A percentile compares a stretch with the other conserved stretches of the same genome.
Conservation (phyloP, 2,329 filamentous ascomycete species). For the Hypoxylon rubiginosum region DNA sequence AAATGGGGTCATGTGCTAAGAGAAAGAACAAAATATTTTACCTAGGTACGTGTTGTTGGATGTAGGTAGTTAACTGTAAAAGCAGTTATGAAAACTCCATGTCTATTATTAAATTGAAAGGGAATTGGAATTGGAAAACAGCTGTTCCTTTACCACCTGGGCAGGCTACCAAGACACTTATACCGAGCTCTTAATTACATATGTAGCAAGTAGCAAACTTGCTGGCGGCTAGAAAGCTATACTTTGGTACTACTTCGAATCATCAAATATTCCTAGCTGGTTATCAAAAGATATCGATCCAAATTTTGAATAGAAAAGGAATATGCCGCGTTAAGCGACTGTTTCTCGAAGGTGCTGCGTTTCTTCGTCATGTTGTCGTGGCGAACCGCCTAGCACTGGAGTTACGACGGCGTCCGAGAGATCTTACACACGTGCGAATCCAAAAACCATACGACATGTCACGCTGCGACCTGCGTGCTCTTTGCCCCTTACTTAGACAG, state of each 20-base stretch:
- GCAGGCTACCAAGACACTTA: neutral
- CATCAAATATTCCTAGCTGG: neutral
- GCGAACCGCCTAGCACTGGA: conserved; percentile 19
- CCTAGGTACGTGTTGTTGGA: neutral
- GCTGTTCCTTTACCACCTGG: neutral
- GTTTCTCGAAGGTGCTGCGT: conserved; percentile 7
- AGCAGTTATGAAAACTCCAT: neutral
- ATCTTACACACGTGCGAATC: conserved; percentile 29
- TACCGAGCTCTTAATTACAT: neutral
- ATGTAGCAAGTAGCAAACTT: neutral
- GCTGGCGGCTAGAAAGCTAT: neutral
- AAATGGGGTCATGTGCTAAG: neutral
- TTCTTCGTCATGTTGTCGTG: conserved; percentile 29
- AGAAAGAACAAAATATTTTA: neutral
- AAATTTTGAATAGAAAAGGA: conserved; percentile 5
- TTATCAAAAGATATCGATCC: neutral
- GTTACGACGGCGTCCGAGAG: conserved; percentile 17
- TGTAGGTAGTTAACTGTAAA: neutral
- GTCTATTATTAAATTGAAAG: neutral
- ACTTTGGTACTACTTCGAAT: neutral
- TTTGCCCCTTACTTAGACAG: conserved; percentile 8
- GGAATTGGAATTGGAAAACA: neutral
- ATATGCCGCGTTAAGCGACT: conserved; percentile 36
- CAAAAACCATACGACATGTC: conserved; percentile 33
- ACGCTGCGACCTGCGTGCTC: conserved; percentile 30